These are phyloP conservation scores for Lomentospora prolificans DNA, from an alignment of 2,329 filamentous ascomycete species.

Conservation along the genomic window DNA sequence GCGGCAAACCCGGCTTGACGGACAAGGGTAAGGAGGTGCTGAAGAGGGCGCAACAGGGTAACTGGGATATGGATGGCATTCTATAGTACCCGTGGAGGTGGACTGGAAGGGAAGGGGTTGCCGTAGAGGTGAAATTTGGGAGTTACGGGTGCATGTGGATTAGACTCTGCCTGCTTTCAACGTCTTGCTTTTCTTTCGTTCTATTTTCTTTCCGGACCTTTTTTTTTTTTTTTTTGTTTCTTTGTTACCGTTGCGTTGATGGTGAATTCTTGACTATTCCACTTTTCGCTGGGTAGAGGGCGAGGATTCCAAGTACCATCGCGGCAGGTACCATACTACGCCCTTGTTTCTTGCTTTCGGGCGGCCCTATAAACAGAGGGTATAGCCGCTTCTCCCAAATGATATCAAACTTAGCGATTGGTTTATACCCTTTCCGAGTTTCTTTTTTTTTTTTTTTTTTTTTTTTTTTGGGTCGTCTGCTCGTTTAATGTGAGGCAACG, in stretches of 20 bases:
- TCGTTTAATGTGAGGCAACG: neutral
- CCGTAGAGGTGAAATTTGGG: neutral
- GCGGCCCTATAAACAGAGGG: neutral
- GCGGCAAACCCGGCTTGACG: constrained; percentile 44
- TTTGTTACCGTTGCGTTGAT: neutral
- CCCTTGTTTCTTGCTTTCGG: neutral
- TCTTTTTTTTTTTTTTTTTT: neutral
- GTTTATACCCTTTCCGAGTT: neutral
- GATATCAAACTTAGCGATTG: no score
- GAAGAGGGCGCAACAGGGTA: constrained; percentile 40
- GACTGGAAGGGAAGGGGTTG: neutral
- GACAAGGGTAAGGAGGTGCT: constrained; percentile 42
- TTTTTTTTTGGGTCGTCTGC: neutral
- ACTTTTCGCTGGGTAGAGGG: no score
- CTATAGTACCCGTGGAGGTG: constrained; percentile 17
- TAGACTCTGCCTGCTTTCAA: neutral
- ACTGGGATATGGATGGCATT: constrained; percentile 40
- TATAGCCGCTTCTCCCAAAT: neutral
- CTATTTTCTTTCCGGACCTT: neutral
- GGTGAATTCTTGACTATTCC: no score
- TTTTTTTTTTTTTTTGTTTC: neutral
- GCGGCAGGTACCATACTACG: no score
- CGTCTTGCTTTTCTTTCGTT: neutral
- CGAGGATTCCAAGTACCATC: no score
- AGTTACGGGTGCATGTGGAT: neutral